Evolutionary conservation across 169 alveolate species (phyloP), one percentile per base, ranked within the genome.

Genomic region (Eimeria brunetti): DNA sequence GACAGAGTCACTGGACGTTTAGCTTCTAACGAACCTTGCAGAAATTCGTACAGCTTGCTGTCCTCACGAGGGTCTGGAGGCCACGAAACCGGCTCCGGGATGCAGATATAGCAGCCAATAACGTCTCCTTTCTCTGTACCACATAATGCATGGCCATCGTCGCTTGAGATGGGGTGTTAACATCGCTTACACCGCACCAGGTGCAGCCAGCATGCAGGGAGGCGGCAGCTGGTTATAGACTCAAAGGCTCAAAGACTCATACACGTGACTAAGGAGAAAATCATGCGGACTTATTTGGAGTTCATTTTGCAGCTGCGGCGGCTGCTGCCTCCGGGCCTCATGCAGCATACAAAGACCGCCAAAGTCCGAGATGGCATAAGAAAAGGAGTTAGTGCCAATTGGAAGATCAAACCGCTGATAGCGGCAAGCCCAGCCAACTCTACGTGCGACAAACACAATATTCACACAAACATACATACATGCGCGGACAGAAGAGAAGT

Each of bases 361-460:
- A 56, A 90, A 83, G 94, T 95, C 97, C 46, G 97, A 95, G 44
- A 96, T 49, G 30, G 97, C 97, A 85, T 80, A 96, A 30, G 97
- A 96, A 78, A 91, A 97, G 76, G 94, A 88, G 85, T 96, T 96
- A 30, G 95, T 75, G 67, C 98, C 98, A 73, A 97, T 95, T 24
- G 98, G 98, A 84, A 95, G 75, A 64, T 96, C 98, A 96, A 97
- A 97, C 58, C 97, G 91, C 96, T 97, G 98, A 95, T 97, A 97
- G 76, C 98, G 97, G 84, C 98, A 97, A 27, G 98, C 98, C 96
- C 96, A 97, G n/a, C 98, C 98, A 33, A 97, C 98, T 96, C 98
- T 97, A 88, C 91, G 41, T 7, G 41, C 9, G 11, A 20, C 33
- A 11, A 44, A 27, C 0, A 49, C 22, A 16, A 60, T 49, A 60